phyloP scores from a whole-genome alignment of 2,329 filamentous ascomycete species.

The Xylariales sp. region DNA sequence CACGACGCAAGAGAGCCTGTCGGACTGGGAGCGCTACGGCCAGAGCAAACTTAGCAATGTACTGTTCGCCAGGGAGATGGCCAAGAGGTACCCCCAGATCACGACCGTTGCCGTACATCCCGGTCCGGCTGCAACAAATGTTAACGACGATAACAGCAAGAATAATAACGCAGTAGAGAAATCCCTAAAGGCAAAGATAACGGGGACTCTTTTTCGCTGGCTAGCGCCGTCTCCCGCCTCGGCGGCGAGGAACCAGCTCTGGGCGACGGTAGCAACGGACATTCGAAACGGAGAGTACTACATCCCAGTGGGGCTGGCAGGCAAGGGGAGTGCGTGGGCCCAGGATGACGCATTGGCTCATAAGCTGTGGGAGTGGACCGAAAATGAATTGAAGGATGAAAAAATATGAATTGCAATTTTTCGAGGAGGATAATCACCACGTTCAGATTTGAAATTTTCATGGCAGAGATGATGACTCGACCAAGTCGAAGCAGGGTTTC shows the following conservation, averaged over 20 bases:
- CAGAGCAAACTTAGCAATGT: slow-evolving; percentile 31
- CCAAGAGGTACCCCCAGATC: slow-evolving; percentile 20
- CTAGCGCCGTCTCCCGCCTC: slow-evolving; percentile 11
- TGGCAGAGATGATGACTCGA: no score
- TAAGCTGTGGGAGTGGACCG: slow-evolving; percentile 28
- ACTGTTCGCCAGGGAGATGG: slow-evolving; percentile 24
- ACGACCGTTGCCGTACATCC: slow-evolving; percentile 21
- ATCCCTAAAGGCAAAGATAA: no score
- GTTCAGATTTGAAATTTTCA: no score
- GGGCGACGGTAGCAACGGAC: slow-evolving; percentile 26
- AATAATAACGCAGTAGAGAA: slow-evolving; percentile 7
- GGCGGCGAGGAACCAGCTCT: slow-evolving; percentile 33
- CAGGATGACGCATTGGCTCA: slow-evolving; percentile 19
- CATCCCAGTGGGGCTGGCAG: slow-evolving; percentile 26
- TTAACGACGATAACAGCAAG: slow-evolving; percentile 7
- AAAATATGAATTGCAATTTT: no score
- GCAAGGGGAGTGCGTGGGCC: slow-evolving; percentile 11
- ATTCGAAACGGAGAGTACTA: slow-evolving; percentile 27
- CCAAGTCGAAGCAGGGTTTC: no score
- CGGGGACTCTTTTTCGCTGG: no score
- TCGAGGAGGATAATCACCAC: no score
- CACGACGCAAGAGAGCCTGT: background rate
- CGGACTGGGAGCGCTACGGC: slow-evolving; percentile 16
- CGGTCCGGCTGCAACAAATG: slow-evolving; percentile 20
- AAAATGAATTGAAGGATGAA: slow-evolving; percentile 21